Base-by-base conservation (phyloP, 2,329 filamentous ascomycete species). In the Lasiodiplodia citricola region DNA sequence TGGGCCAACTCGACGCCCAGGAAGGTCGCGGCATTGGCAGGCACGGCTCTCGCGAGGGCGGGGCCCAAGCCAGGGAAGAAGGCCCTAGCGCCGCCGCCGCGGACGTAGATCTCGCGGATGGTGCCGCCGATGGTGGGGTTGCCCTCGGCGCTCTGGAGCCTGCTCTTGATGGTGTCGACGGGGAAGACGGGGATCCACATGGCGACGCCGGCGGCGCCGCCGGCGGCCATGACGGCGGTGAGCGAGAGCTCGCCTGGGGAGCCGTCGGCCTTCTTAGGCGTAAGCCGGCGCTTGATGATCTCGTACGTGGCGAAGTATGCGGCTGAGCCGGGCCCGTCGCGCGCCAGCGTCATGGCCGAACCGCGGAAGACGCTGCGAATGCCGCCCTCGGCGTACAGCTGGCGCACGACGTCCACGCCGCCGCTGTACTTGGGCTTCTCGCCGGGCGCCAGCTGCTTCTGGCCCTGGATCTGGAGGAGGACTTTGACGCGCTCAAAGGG, bases 151-250 rank as follows among this genome's bases (percentile, higher is more conserved):
- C 93, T 97, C 86, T 99, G 96, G 78, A 99, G 83, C 47, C 94
- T 87, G 72, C 91, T 94, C 88, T 99, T 99, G 83, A 99, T 90
- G 0, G 96, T 99, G 78, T 99, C 96, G 72, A 99, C 87, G 25
- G 96, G 96, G 87, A 99, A 99, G 52, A 99, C 94, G 66, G 96
- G 94, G 73, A 97, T 96, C 96, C 96, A 99, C 96, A 99, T 99
- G 71, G 96, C 96, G 31, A 99, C 88, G 77, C 96, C 96, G 0
- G 96, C 96, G 4, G 91, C 92, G 71, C 92, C 96, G 74, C 96
- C 96, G 2, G 96, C 96, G 35, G 89, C 87, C 75, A 94, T 93
- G 68, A 99, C 87, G 13, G 96, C 96, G 2, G 88, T 83, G 71
- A 99, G 84, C 75, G 91, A 95, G 69, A 98, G 83, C 74, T 96